Percentiles rank a stretch among this genome's conserved stretches.
Evolutionary conservation across 768 basidiomycete species (phyloP).

Genomic region (Pleurotus salmoneostramineus): DNA sequence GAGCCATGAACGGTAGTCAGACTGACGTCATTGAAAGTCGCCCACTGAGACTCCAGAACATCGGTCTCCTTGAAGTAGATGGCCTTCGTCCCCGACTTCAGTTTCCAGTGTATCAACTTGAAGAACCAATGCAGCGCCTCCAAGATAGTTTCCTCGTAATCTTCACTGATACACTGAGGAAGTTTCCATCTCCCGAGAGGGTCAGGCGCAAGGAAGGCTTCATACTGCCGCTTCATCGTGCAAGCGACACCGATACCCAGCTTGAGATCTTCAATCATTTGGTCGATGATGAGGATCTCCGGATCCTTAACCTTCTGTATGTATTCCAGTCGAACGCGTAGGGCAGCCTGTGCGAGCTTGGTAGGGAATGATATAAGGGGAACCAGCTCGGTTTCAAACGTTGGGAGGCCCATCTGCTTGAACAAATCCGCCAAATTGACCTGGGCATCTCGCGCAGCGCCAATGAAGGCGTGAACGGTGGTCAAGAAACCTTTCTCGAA

Average conservation of each 20-base stretch:
- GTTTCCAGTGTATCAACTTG: conserved; percentile 90
- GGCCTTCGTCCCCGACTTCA: conserved; percentile 87
- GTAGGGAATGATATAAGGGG: conserved; percentile 96
- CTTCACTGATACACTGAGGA: conserved; percentile 82
- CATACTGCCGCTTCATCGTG: conserved; percentile 92
- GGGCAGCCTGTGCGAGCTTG: conserved; percentile 85
- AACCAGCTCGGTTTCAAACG: conserved; percentile 84
- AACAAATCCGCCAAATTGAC: conserved; percentile 75
- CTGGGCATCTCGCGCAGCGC: conserved; percentile 82
- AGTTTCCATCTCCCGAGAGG: conserved; percentile 85
- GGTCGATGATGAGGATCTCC: conserved; percentile 86
- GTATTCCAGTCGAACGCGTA: conserved; percentile 87
- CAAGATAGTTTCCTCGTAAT: conserved; percentile 87
- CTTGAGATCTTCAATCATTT: conserved; percentile 91
- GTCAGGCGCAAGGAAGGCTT: conserved; percentile 87
- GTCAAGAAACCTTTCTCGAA: conserved; percentile 89
- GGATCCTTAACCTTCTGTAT: conserved; percentile 86
- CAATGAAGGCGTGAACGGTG: conserved; percentile 84
- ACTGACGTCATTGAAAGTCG: conserved; percentile 90
- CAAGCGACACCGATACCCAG: conserved; percentile 89
- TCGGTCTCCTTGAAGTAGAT: conserved; percentile 98
- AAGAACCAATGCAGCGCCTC: conserved; percentile 90
- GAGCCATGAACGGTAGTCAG: conserved; percentile 86
- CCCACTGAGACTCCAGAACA: conserved; percentile 95
- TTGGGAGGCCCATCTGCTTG: conserved; percentile 86